A percentile compares a stretch with the other conserved stretches of the same genome.
These are phyloP conservation scores for Aspergillus sclerotialis DNA, from an alignment of 2,329 filamentous ascomycete genomes.

Conservation along the genomic window DNA sequence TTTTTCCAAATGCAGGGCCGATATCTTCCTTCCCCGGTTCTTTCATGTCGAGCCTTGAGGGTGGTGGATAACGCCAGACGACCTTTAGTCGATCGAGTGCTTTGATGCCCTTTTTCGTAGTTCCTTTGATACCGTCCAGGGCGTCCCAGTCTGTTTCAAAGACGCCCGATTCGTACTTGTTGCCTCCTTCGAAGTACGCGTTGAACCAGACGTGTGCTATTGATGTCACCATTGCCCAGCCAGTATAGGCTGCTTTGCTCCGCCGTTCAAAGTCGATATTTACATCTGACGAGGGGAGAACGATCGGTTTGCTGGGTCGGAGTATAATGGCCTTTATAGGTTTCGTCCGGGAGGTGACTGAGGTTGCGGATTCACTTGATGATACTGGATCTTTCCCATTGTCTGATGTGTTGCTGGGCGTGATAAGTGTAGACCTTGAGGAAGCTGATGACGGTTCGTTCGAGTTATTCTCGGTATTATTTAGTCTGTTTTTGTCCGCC, in stretches of 20 bases:
- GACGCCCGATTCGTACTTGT: slow-evolving; percentile 61
- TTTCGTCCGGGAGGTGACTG: slow-evolving; percentile 36
- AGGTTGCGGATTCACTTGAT: slow-evolving; percentile 7
- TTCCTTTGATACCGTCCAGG: slow-evolving; percentile 94
- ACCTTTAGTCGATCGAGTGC: slow-evolving; percentile 78
- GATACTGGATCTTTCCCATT: slow-evolving; percentile 2
- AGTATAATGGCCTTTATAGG: slow-evolving; percentile 72
- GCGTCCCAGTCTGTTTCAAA: slow-evolving; percentile 67
- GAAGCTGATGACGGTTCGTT: background rate
- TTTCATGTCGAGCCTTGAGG: slow-evolving; percentile 8
- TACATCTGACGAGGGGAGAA: slow-evolving; percentile 73
- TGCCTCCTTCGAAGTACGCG: slow-evolving; percentile 79
- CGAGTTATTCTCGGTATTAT: slow-evolving; percentile 2
- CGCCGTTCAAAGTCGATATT: slow-evolving; percentile 85
- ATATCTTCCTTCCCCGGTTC: slow-evolving; percentile 17
- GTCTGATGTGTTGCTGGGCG: background rate
- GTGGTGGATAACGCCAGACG: slow-evolving; percentile 60
- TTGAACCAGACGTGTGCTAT: slow-evolving; percentile 98
- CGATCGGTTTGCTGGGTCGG: slow-evolving; percentile 60
- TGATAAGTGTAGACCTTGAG: slow-evolving; percentile 7
- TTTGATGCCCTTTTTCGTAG: slow-evolving; percentile 69
- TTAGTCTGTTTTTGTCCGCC: slow-evolving; percentile 39
- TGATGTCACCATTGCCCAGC: slow-evolving; percentile 82
- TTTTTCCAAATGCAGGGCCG: slow-evolving; percentile 21
- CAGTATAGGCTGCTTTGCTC: slow-evolving; percentile 68